These are phyloP conservation scores for Closterium sp. DNA, from an alignment of 139 green algal genomes.

Conservation along the genomic window DNA sequence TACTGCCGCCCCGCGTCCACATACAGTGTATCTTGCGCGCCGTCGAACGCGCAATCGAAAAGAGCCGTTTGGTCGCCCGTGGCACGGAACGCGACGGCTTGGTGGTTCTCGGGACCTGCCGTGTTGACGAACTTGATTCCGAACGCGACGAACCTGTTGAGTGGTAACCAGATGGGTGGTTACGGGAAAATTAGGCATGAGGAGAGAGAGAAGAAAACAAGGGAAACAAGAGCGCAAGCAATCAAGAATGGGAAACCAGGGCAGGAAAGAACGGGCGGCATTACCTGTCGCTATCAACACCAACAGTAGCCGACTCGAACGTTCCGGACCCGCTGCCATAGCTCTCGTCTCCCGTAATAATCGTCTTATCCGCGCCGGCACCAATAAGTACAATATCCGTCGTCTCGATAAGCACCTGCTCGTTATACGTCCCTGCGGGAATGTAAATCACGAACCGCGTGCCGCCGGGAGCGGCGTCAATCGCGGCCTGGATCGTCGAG, in stretches of 20 bases:
- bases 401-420: not conserved
- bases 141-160: not conserved
- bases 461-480: not conserved
- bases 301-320: not conserved
- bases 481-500: not conserved
- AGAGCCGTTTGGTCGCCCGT: not conserved
- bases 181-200: not conserved
- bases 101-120: not conserved
- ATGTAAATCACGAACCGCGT: slow-evolving; percentile 2
- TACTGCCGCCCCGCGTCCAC: slow-evolving; percentile 11
- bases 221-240: not conserved
- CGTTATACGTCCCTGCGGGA: not conserved
- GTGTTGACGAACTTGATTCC: not conserved
- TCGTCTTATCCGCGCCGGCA: not conserved
- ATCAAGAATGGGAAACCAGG: not conserved
- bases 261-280: not conserved
- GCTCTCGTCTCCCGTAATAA: not conserved
- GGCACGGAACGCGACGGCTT: not conserved
- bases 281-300: not conserved
- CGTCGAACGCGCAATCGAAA: not conserved
- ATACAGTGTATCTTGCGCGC: slow-evolving; percentile 10
- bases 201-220: not conserved
- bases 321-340: not conserved
- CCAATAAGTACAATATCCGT: not conserved
- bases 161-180: not conserved